These are phyloP conservation scores for Glycyrrhiza uralensis DNA, from an alignment of 306 rosid species.

Conservation along the genomic window DNA sequence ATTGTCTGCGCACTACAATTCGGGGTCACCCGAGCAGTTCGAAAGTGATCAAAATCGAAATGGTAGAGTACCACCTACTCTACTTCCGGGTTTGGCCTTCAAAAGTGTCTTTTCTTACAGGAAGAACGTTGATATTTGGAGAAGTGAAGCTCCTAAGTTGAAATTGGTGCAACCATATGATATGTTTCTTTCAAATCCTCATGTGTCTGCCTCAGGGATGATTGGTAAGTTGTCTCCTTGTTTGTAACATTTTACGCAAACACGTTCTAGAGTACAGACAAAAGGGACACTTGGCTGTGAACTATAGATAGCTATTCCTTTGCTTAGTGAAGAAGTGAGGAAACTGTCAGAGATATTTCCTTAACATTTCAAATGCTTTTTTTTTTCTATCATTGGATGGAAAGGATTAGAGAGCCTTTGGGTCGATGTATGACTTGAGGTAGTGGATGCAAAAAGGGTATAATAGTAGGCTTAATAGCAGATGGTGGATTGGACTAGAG, in stretches of 20 bases:
- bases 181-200: conserved; percentile 72
- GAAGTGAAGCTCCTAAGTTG: conserved; percentile 59
- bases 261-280: not conserved
- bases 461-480: not conserved
- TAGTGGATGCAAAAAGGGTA: not conserved
- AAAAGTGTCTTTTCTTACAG: conserved; percentile 63
- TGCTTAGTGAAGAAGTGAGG: conserved; percentile 11
- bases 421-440: not conserved
- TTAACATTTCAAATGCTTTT: not conserved
- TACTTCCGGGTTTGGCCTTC: conserved; percentile 78
- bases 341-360: not conserved
- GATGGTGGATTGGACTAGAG: not conserved
- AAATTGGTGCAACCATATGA: conserved; percentile 75
- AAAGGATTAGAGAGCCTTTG: not conserved
- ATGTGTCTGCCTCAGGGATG: conserved; percentile 66
- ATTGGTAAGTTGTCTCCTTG: conserved; percentile 50
- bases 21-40: conserved; percentile 55
- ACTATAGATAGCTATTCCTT: not conserved
- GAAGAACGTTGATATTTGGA: conserved; percentile 69
- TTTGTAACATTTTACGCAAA: not conserved
- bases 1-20: conserved; percentile 57
- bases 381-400: not conserved
- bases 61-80: conserved; percentile 39
- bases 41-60: conserved; percentile 35
- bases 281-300: not conserved